Percentiles rank a stretch among this genome's conserved stretches.
phyloP scores from a whole-genome alignment of 805 yeast genomes.

The Kregervanrija delftensis region DNA sequence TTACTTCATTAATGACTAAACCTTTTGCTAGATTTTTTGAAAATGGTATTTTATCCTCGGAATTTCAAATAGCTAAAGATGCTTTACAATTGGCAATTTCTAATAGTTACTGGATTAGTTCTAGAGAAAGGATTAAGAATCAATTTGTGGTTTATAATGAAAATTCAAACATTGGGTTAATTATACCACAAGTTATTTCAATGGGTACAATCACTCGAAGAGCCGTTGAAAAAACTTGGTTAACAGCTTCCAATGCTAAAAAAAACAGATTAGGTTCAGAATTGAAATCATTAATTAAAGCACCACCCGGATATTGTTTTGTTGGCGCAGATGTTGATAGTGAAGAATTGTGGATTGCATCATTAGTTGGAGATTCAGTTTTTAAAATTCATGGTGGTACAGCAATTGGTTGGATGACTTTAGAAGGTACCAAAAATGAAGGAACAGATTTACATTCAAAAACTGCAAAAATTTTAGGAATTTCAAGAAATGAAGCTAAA shows the following conservation, averaged over 20 bases:
- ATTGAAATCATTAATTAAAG: conserved; percentile 74
- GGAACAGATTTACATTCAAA: conserved; percentile 95
- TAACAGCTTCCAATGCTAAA: conserved; percentile 95
- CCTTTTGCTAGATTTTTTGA: conserved; percentile 67
- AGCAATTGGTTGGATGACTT: conserved; percentile 98
- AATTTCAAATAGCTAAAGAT: conserved; percentile 62
- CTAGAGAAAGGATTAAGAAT: conserved; percentile 72
- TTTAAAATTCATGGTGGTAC: conserved; percentile 92
- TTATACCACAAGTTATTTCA: conserved; percentile 74
- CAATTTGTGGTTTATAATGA: conserved; percentile 70
- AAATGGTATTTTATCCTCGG: conserved; percentile 63
- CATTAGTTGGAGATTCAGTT: conserved; percentile 86
- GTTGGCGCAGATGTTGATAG: conserved; percentile 99
- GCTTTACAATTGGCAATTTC: conserved; percentile 72
- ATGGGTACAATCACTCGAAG: conserved; percentile 98
- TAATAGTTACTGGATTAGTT: conserved; percentile 90
- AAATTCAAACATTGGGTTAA: conserved; percentile 47
- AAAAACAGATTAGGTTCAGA: conserved; percentile 84
- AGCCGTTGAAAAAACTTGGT: conserved; percentile 96
- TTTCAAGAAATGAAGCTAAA: conserved; percentile 87
- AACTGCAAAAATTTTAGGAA: conserved; percentile 85
- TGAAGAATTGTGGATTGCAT: conserved; percentile 97
- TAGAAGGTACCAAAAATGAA: conserved; percentile 87
- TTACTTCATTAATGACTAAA: conserved; percentile 74
- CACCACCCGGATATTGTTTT: conserved; percentile 84